phyloP scores from a whole-genome alignment of 148 eudicot species.

The Vaccinium myrtillus region DNA sequence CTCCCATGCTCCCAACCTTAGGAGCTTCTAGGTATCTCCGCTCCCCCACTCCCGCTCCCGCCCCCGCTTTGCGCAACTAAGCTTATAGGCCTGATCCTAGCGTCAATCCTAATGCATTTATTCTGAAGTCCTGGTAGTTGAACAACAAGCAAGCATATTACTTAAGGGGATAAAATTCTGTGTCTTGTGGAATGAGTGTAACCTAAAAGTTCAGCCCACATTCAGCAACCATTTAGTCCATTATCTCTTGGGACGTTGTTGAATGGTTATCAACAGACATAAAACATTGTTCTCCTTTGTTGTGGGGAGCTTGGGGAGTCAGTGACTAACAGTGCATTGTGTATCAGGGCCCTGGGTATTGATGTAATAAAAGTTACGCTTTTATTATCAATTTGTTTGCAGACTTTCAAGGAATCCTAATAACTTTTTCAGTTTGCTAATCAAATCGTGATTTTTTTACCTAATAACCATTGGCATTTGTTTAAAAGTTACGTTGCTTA shows the following conservation, averaged over 20 bases:
- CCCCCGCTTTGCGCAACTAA: no score
- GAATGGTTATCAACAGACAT: not conserved
- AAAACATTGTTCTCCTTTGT: not conserved
- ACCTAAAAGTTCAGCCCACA: slow-evolving; percentile 1
- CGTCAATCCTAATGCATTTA: not conserved
- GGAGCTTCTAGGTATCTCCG: no score
- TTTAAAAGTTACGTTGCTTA: not conserved
- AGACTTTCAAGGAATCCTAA: not conserved
- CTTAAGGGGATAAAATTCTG: not conserved
- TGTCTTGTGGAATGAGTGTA: not conserved
- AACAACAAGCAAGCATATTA: not conserved
- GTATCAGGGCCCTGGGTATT: not conserved
- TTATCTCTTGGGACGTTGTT: not conserved
- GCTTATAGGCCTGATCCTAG: no score
- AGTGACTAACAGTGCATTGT: not conserved
- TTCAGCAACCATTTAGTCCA: not conserved
- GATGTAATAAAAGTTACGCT: not conserved
- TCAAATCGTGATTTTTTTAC: not conserved
- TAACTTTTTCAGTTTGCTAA: not conserved
- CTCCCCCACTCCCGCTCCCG: no score
- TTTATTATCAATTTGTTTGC: not conserved
- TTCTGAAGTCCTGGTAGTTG: not conserved
- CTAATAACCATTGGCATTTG: not conserved
- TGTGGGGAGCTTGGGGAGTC: not conserved
- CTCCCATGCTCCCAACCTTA: no score